Conservation (phyloP, 768 basidiomycete species). For the Trichaptum fuscoviolaceum region DNA sequence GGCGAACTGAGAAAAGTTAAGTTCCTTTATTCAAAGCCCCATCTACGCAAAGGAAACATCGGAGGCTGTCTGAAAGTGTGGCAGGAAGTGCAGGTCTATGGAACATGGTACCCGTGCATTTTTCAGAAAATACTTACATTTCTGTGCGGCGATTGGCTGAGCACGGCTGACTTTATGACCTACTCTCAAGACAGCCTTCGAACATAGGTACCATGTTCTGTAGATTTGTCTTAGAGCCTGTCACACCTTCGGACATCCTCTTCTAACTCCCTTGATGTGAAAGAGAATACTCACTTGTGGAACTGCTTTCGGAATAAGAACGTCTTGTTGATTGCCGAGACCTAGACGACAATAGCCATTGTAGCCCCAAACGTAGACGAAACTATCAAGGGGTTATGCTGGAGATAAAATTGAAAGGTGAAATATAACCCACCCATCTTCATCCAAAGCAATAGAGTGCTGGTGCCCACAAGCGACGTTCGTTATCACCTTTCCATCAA, state of each 20-base stretch:
- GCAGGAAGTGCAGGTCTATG: no score
- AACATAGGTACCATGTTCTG: no score
- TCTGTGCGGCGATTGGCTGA: no score
- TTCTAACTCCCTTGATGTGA: no score
- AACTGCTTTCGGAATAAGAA: slow-evolving; percentile 73
- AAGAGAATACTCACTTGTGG: slow-evolving; percentile 59
- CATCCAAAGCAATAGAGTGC: slow-evolving; percentile 78
- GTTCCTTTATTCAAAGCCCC: background rate
- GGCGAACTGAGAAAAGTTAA: slow-evolving; percentile 49
- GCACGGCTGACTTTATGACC: no score
- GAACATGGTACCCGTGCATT: no score
- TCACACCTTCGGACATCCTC: no score
- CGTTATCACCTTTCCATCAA: slow-evolving; percentile 72
- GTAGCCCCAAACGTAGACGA: slow-evolving; percentile 84
- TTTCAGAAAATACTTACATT: no score
- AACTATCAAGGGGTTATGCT: slow-evolving; percentile 31
- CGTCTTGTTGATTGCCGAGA: slow-evolving; percentile 79
- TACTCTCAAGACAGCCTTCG: no score
- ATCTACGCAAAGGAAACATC: no score
- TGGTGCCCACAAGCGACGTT: slow-evolving; percentile 85
- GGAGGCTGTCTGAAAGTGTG: no score
- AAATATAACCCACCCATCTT: slow-evolving; percentile 50
- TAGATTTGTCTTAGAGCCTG: no score
- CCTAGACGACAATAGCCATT: slow-evolving; percentile 91
- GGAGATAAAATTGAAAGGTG: slow-evolving; percentile 1